Base-by-base conservation (phyloP, 768 basidiomycete genomes). In the Kwoniella bestiolae region DNA sequence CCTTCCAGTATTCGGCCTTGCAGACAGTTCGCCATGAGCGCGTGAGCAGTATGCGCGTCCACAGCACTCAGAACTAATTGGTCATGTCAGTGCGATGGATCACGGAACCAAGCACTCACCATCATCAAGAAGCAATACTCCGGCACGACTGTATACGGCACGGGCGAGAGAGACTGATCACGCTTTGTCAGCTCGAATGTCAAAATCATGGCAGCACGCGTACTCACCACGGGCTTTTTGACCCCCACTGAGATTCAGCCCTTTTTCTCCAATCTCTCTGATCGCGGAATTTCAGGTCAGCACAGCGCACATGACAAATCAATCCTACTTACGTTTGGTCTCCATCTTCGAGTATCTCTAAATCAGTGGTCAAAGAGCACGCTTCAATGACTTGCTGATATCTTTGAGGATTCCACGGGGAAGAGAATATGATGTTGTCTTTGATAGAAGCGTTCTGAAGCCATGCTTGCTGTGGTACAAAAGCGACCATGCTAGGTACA, bases 141-240 rank as follows among this genome's bases (percentile, higher is more conserved):
- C 90, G 2, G 92, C 92, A 5, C 92, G 86, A 64, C 91, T 92
- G 81, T 96, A 94, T 25, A 96, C 88, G 7, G 93, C 92, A 45
- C 94, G 88, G 28, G 59, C 76, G 5, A 77, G 71, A 9, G 71
- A 74, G 1, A 75, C 73, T 71, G 58, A 29, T 7, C 25, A 38
- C 16, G n/a, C 25, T 21, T 21, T 11, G 28, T 29, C 35, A 52
- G 56, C 63, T 34, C 55, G 26, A 8, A 16, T 44, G 29, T 4
- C 31, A 26, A 9, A 32, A 35, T 9, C 35, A 41, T 41, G 18
- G 11, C 12, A 41, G 4, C 38, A n/a, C 2, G 5, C 4, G 14
- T 16, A 64, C 75, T 26, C 47, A 79, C 77, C 82, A 73, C 86
- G 76, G 5, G 85, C 85, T 62, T 85, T 85, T 72, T 87, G 86